Conservation (phyloP, 257 asterid species). For the Knoxia roxburghii region DNA sequence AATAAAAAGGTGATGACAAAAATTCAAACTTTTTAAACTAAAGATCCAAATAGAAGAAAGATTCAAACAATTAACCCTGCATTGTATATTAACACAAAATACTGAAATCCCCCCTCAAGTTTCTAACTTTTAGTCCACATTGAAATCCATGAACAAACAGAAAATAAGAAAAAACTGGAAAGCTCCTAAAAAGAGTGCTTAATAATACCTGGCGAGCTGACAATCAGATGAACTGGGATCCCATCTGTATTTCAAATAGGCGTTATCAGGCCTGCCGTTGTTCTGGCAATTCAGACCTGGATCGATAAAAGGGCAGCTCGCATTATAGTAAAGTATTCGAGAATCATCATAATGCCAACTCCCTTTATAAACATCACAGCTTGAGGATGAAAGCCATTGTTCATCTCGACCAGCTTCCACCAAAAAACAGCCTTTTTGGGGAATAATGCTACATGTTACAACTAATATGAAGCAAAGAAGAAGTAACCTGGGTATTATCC, state of each 20-base stretch:
- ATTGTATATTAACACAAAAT: too few relatives aligned
- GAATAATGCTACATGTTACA: background rate
- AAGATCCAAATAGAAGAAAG: too few relatives aligned
- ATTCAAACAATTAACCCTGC: too few relatives aligned
- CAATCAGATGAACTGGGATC: slow-evolving; percentile 52
- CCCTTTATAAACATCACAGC: slow-evolving; percentile 50
- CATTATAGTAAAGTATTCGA: slow-evolving; percentile 49
- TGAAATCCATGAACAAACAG: background rate
- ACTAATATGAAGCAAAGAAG: background rate
- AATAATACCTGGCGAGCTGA: slow-evolving; percentile 36
- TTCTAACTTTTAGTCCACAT: background rate
- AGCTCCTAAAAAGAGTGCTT: background rate
- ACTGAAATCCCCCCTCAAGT: background rate
- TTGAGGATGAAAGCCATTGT: background rate
- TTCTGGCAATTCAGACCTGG: slow-evolving; percentile 51
- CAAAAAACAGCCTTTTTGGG: background rate
- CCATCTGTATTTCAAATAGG: slow-evolving; percentile 53
- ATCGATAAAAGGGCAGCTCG: slow-evolving; percentile 53
- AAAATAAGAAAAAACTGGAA: background rate
- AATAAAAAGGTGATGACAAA: too few relatives aligned
- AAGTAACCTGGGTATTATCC: background rate
- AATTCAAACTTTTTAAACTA: too few relatives aligned
- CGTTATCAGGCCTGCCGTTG: slow-evolving; percentile 46
- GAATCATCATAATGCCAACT: slow-evolving; percentile 58
- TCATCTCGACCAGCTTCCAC: background rate